Evolutionary conservation across 768 basidiomycete genomes (phyloP).

Genomic region (Russula dissimulans): DNA sequence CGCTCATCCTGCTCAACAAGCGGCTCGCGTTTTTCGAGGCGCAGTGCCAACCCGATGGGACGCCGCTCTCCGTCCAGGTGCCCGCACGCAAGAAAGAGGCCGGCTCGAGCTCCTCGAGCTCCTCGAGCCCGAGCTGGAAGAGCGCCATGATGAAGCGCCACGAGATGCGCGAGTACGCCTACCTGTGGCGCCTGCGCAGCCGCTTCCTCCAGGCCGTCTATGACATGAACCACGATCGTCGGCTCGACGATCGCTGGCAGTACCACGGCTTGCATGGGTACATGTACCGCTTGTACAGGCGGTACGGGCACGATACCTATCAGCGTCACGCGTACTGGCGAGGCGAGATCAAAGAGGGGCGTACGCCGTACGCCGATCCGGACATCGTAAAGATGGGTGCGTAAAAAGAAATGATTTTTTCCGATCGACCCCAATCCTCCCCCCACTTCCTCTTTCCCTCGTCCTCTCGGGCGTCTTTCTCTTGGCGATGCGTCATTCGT

Average conservation of each 20-base stretch:
- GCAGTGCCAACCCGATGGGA: conserved; percentile 3
- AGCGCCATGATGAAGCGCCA: too few species aligned
- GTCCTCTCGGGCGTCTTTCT: too few species aligned
- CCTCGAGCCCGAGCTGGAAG: too few species aligned
- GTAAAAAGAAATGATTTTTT: neutral
- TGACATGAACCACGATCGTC: conserved; percentile 8
- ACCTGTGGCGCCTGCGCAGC: conserved; percentile 8
- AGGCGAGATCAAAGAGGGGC: neutral
- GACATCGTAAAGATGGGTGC: conserved; percentile 9
- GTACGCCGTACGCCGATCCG: conserved; percentile 1
- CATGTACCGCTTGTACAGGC: conserved; percentile 3
- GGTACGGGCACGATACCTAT: conserved; percentile 6
- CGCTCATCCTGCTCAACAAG: conserved; percentile 15
- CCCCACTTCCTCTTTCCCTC: neutral
- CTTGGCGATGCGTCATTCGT: too few species aligned
- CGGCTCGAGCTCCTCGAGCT: too few species aligned
- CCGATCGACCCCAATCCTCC: too few species aligned
- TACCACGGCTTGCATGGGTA: conserved; percentile 2
- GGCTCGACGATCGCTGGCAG: conserved; percentile 1
- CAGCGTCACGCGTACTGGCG: conserved; percentile 9
- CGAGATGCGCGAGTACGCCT: neutral
- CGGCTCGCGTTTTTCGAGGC: conserved; percentile 10
- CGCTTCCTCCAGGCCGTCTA: conserved; percentile 2
- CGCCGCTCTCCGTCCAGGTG: neutral
- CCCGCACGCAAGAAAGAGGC: too few species aligned